Conservation (phyloP, 2,329 filamentous ascomycete species). For the Dactylonectria estremocensis region DNA sequence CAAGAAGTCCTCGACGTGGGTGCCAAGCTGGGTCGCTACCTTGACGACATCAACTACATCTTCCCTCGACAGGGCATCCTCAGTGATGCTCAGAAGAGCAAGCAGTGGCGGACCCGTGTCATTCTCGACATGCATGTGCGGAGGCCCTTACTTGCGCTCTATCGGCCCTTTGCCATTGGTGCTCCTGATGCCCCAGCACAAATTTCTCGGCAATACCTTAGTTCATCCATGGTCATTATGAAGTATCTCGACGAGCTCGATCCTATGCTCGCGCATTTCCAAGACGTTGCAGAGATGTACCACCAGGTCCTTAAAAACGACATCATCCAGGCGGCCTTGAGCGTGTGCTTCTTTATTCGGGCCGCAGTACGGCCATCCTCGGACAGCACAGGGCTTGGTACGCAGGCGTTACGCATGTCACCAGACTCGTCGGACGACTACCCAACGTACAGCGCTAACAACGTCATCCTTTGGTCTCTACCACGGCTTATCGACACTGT, state of each 20-base stretch:
- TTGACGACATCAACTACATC: constrained; percentile 69
- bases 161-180: constrained; percentile 70
- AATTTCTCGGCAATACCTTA: constrained; percentile 67
- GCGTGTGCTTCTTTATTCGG: constrained; percentile 69
- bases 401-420: constrained; percentile 53
- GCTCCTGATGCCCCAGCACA: constrained; percentile 64
- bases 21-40: constrained; percentile 66
- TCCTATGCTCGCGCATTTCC: constrained; percentile 61
- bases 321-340: constrained; percentile 69
- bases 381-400: constrained; percentile 49
- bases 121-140: constrained; percentile 70
- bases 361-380: constrained; percentile 49
- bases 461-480: constrained; percentile 60
- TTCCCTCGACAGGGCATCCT: constrained; percentile 63
- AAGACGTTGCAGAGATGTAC: constrained; percentile 67
- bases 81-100: constrained; percentile 62
- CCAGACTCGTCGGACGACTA: constrained; percentile 54
- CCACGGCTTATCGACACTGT: constrained; percentile 60
- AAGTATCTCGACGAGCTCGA: constrained; percentile 70
- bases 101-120: constrained; percentile 66
- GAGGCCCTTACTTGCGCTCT: constrained; percentile 66
- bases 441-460: constrained; percentile 53
- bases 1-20: constrained; percentile 68
- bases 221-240: constrained; percentile 70
- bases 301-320: constrained; percentile 68